These are phyloP conservation scores for Niveomyces coronatus DNA, from an alignment of 2,329 filamentous ascomycete species.

Conservation along the genomic window DNA sequence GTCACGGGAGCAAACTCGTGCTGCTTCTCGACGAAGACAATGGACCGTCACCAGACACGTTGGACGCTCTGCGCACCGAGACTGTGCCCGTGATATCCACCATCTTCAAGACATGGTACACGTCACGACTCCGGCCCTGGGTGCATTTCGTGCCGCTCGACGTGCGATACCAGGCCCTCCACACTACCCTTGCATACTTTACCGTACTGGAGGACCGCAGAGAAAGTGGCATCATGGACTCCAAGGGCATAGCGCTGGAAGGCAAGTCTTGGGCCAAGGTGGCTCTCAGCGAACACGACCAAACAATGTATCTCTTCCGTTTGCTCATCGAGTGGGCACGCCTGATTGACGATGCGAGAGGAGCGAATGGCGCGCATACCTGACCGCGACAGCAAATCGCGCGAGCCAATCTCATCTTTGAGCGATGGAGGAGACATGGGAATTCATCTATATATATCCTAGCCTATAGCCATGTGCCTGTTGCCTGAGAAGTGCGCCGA, in stretches of 20 bases:
- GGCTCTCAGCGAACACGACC: conserved; percentile 59
- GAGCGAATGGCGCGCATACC: conserved; percentile 28
- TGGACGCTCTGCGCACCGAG: conserved; percentile 54
- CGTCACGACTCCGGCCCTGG: conserved; percentile 64
- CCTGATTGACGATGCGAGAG: conserved; percentile 51
- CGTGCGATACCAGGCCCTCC: conserved; percentile 60
- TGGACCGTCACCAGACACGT: conserved; percentile 49
- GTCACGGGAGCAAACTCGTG: conserved; percentile 50
- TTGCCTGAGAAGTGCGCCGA: too few species aligned
- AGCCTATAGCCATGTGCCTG: too few species aligned
- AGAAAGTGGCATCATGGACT: conserved; percentile 42
- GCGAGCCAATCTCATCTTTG: too few species aligned
- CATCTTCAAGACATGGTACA: conserved; percentile 72
- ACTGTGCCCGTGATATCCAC: conserved; percentile 61
- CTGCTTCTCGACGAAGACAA: conserved; percentile 62
- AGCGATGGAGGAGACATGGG: too few species aligned
- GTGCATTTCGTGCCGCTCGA: conserved; percentile 74
- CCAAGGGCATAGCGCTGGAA: conserved; percentile 53
- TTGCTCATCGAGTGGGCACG: conserved; percentile 69
- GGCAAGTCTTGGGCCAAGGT: conserved; percentile 54
- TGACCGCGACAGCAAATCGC: too few species aligned
- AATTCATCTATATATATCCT: too few species aligned
- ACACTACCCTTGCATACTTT: conserved; percentile 67
- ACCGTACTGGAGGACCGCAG: conserved; percentile 34
- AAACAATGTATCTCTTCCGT: conserved; percentile 72